Base-by-base conservation (phyloP, 2,329 filamentous ascomycete genomes). In the Penicillium frequentans region DNA sequence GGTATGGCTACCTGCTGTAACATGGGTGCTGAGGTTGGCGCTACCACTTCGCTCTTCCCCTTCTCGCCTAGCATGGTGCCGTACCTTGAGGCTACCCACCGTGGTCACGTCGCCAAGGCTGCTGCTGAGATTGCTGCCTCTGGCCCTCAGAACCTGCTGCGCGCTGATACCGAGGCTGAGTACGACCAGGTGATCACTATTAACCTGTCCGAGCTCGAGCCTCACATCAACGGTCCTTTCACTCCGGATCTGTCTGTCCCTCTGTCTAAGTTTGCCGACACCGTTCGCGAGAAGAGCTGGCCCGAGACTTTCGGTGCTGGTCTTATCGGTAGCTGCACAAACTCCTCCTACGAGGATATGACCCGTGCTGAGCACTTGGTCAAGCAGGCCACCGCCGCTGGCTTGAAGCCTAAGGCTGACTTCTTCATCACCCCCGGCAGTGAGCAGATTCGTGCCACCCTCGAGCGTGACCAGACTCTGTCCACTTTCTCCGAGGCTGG, bases 41-140 rank as follows among this genome's bases (percentile, higher is more conserved):
- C 93, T 57, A 98, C 93, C 21, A 97, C 93, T 54, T 96, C 92
- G 16, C 73, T 98, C 45, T 99, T 99, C 89, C 92, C 93, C 68
- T 99, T 96, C 87, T 96, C 96, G 82, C 90, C 97, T 77, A 87
- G 90, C 74, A 96, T 96, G 93, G 90, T 96, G 83, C 90, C 97
- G 75, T 99, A 98, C 82, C 86, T 99, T 44, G 82, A 82, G 45
- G 91, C 92, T 43, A 99, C 95, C 68, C 97, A 96, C 85, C 90
- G 95, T 72, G 82, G 85, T 73, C 85, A 89, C 16, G 97, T 99
- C 68, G 95, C 91, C 71, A 91, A 98, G 75, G 97, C 93, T 74
- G 86, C 95, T 54, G 88, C 91, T 66, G 73, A 82, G 37, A 98
- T 97, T 76, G 89, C 91, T 67, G 83, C 90, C 43, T 61, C 64